A percentile compares a stretch with the other conserved stretches of the same genome.
Evolutionary conservation across 345 rosid genomes (phyloP).

Genomic region (Camelina hispida): DNA sequence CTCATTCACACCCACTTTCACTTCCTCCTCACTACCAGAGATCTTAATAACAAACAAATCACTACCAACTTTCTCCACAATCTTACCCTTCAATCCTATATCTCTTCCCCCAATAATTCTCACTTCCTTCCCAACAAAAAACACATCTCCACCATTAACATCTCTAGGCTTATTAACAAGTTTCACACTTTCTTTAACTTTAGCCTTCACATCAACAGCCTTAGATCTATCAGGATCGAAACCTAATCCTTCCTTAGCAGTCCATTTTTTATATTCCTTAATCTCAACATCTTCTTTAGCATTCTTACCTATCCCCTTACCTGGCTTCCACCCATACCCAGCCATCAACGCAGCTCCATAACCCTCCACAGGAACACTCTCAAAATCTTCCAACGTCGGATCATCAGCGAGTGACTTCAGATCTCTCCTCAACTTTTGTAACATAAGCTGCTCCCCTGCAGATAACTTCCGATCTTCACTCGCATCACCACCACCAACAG

Average conservation of each 20-base stretch:
- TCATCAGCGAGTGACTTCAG: constrained; percentile 67
- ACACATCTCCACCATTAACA: constrained; percentile 38
- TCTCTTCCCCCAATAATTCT: constrained; percentile 60
- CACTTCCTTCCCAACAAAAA: constrained; percentile 62
- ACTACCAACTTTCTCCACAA: constrained; percentile 46
- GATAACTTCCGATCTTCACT: constrained; percentile 20
- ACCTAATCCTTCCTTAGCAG: constrained; percentile 67
- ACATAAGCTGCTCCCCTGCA: constrained; percentile 47
- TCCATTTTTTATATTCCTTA: constrained; percentile 59
- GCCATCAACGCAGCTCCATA: constrained; percentile 73
- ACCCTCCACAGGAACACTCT: constrained; percentile 75
- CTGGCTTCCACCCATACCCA: constrained; percentile 91
- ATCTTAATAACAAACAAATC: constrained; percentile 55
- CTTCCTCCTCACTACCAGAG: constrained; percentile 49
- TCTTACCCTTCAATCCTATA: constrained; percentile 62
- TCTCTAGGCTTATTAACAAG: constrained; percentile 17
- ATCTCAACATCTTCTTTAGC: constrained; percentile 71
- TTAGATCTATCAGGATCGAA: constrained; percentile 38
- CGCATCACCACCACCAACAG: background rate
- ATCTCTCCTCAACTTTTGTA: constrained; percentile 61
- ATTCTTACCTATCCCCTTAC: constrained; percentile 81
- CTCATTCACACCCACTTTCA: constrained; percentile 51
- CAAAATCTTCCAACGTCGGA: constrained; percentile 63
- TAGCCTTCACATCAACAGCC: constrained; percentile 31
- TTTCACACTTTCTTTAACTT: constrained; percentile 11